Percentiles rank a stretch among this genome's conserved stretches.
phyloP scores from a whole-genome alignment of 306 rosid genomes.

The Chamaecrista fasciculata region DNA sequence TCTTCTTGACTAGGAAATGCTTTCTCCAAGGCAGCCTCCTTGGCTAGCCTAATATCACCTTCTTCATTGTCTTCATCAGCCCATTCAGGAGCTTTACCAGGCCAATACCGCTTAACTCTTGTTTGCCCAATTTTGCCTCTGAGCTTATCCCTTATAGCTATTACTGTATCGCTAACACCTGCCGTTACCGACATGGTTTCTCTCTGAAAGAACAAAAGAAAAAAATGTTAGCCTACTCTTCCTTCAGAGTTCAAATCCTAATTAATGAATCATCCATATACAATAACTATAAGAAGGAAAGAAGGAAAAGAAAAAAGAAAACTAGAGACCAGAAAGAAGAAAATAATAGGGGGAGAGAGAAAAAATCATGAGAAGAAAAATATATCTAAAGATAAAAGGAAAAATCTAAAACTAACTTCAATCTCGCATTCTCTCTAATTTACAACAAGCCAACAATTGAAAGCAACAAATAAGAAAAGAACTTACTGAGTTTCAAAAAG shows the following conservation, averaged over 20 bases:
- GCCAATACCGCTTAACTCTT: conserved; percentile 91
- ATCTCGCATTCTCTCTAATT: no score
- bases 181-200: conserved; percentile 88
- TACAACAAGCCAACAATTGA: no score
- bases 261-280: background rate
- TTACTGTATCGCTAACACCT: conserved; percentile 86
- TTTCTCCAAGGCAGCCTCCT: conserved; percentile 65
- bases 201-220: conserved; percentile 12
- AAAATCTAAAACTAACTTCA: no score
- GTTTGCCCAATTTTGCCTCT: conserved; percentile 95
- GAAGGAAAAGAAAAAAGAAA: no score
- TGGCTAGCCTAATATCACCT: conserved; percentile 55
- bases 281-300: no score
- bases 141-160: conserved; percentile 87
- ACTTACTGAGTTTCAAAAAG: no score
- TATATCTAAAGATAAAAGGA: no score
- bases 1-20: conserved; percentile 70
- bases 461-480: no score
- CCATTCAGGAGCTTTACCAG: conserved; percentile 96
- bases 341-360: no score
- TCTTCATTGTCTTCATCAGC: conserved; percentile 78
- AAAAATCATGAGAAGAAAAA: no score
- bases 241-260: background rate
- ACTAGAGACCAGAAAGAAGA: no score
- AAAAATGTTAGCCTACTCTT: background rate